phyloP scores from a whole-genome alignment of 208 protist species.

The Lotmaria passim region DNA sequence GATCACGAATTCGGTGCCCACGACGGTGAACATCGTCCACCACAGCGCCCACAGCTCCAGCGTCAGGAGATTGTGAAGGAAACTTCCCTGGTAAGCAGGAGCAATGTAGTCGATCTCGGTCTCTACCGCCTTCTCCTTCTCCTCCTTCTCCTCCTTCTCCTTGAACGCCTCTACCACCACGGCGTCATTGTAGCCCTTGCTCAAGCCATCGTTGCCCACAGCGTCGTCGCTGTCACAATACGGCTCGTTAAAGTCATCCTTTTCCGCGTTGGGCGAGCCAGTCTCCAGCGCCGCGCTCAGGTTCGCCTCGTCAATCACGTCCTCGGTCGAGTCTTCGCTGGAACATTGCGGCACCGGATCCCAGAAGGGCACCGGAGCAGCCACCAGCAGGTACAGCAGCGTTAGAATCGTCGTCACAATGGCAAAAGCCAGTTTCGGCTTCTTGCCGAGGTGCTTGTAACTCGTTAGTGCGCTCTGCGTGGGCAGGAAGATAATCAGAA shows the following conservation, averaged over 20 bases:
- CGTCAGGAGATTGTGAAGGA: constrained; percentile 47
- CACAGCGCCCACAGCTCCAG: constrained; percentile 57
- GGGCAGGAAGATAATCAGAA: constrained; percentile 60
- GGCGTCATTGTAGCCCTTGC: background rate
- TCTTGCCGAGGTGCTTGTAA: constrained; percentile 39
- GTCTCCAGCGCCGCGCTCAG: background rate
- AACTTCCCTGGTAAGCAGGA: constrained; percentile 61
- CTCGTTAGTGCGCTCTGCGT: constrained; percentile 48
- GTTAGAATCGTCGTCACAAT: constrained; percentile 38
- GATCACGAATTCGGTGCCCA: constrained; percentile 52
- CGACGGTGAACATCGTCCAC: constrained; percentile 51
- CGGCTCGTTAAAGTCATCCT: background rate
- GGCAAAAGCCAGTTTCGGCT: constrained; percentile 40
- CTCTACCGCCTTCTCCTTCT: background rate
- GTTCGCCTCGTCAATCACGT: constrained; percentile 7
- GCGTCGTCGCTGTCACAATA: background rate
- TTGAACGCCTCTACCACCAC: background rate
- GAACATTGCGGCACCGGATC: background rate
- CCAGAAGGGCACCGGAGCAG: constrained; percentile 38
- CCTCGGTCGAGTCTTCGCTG: constrained; percentile 2
- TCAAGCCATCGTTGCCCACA: background rate
- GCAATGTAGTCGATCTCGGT: constrained; percentile 57
- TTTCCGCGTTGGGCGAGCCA: background rate
- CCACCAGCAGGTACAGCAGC: constrained; percentile 28
- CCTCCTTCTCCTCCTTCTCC: background rate